Percentiles rank a stretch among this genome's conserved stretches.
phyloP scores from a whole-genome alignment of 2,329 filamentous ascomycete genomes.

The Pyrenochaeta sp. region DNA sequence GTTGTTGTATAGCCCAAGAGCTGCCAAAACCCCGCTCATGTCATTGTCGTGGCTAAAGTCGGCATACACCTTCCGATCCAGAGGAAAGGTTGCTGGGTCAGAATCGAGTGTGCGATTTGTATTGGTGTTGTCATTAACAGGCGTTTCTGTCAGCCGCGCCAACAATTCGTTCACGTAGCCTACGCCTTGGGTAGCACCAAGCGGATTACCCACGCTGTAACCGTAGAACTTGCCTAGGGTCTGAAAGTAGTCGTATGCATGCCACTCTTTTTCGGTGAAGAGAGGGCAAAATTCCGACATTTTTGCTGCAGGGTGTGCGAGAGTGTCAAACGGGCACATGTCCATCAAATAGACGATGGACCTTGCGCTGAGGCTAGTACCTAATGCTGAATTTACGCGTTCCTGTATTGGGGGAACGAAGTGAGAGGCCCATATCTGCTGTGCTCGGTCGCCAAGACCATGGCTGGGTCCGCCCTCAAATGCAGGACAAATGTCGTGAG shows the following conservation, averaged over 20 bases:
- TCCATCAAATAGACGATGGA: slow-evolving; percentile 84
- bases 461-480: slow-evolving; percentile 71
- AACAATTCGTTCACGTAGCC: slow-evolving; percentile 90
- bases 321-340: slow-evolving; percentile 83
- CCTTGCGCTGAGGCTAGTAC: slow-evolving; percentile 68
- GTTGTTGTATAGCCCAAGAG: slow-evolving; percentile 78
- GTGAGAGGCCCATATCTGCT: slow-evolving; percentile 66
- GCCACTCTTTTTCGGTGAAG: slow-evolving; percentile 79
- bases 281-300: slow-evolving; percentile 78
- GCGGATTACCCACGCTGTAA: slow-evolving; percentile 76
- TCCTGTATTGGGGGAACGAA: slow-evolving; percentile 74
- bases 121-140: slow-evolving; percentile 76
- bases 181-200: slow-evolving; percentile 85
- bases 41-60: slow-evolving; percentile 95
- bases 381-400: slow-evolving; percentile 75
- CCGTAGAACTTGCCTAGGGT: slow-evolving; percentile 86
- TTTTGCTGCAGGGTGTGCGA: slow-evolving; percentile 62
- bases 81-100: slow-evolving; percentile 74
- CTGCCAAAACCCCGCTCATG: slow-evolving; percentile 78
- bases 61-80: slow-evolving; percentile 74
- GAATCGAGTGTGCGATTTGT: slow-evolving; percentile 81
- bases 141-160: slow-evolving; percentile 74
- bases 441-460: slow-evolving; percentile 59
- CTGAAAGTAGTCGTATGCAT: slow-evolving; percentile 80
- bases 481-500: slow-evolving; percentile 73